These are phyloP conservation scores for Leccinum fallax DNA, from an alignment of 1,284 basidiomycete species.

Conservation along the genomic window DNA sequence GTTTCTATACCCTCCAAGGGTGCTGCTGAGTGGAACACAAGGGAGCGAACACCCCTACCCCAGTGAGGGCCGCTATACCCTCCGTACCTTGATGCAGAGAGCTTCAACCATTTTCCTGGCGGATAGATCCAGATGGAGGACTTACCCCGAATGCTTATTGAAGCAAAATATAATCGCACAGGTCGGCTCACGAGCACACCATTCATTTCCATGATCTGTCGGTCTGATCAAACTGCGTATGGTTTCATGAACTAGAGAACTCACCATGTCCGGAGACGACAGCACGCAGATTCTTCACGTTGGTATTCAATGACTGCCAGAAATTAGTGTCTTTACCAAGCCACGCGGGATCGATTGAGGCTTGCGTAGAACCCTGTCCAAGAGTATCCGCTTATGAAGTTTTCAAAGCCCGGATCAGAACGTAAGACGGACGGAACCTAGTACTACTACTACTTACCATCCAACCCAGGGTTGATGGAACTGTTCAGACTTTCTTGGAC, in stretches of 20 bases:
- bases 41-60: constrained; percentile 67
- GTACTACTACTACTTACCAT: constrained; percentile 43
- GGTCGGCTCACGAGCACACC: constrained; percentile 64
- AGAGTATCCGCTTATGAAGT: constrained; percentile 51
- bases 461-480: constrained; percentile 57
- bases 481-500: constrained; percentile 53
- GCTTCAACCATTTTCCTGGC: background rate
- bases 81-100: constrained; percentile 51
- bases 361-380: constrained; percentile 61
- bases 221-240: background rate
- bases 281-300: constrained; percentile 64
- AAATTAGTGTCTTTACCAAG: constrained; percentile 55
- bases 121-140: constrained; percentile 5
- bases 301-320: constrained; percentile 59
- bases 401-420: background rate
- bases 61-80: constrained; percentile 57
- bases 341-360: constrained; percentile 40
- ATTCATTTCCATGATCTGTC: constrained; percentile 73
- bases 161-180: constrained; percentile 71
- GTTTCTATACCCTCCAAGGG: constrained; percentile 51
- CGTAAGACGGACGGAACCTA: background rate
- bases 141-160: constrained; percentile 69
- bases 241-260: background rate
- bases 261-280: constrained; percentile 69
- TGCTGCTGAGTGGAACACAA: constrained; percentile 54